Evolutionary conservation across 495 filamentous ascomycete species (phyloP).

Genomic region (Hyphodiscus hymeniophilus): DNA sequence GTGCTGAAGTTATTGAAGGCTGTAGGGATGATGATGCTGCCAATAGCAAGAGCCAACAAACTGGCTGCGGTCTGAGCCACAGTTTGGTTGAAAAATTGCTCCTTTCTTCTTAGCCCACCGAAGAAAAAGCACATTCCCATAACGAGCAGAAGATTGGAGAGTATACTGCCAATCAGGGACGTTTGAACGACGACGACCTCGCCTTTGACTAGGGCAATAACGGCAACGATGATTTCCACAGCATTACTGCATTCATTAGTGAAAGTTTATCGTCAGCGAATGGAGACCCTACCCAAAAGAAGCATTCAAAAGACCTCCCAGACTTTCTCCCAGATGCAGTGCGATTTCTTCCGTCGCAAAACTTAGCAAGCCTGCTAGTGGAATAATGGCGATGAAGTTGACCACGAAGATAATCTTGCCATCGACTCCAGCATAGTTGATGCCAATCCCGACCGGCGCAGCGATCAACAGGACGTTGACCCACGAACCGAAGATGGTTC

Average conservation of each 20-base stretch:
- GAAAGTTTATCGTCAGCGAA: neutral
- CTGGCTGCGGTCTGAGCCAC: slow-evolving; percentile 90
- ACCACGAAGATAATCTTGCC: slow-evolving; percentile 58
- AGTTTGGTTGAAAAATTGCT: slow-evolving; percentile 87
- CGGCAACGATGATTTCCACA: slow-evolving; percentile 84
- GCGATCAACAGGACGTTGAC: slow-evolving; percentile 77
- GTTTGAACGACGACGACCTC: slow-evolving; percentile 87
- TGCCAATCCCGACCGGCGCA: slow-evolving; percentile 68
- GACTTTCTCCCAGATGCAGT: slow-evolving; percentile 71
- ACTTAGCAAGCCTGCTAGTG: slow-evolving; percentile 79
- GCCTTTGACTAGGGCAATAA: slow-evolving; percentile 65
- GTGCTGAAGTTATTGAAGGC: slow-evolving; percentile 55
- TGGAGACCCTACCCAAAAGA: slow-evolving; percentile 61
- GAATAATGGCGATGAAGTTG: slow-evolving; percentile 86
- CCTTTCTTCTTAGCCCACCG: slow-evolving; percentile 67
- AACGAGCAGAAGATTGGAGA: slow-evolving; percentile 87
- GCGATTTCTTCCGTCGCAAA: slow-evolving; percentile 90
- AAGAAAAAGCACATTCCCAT: slow-evolving; percentile 92
- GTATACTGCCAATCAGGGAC: slow-evolving; percentile 81
- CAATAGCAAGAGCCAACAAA: slow-evolving; percentile 71
- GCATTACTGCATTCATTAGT: slow-evolving; percentile 54
- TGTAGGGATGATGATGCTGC: slow-evolving; percentile 78
- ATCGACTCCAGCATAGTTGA: slow-evolving; percentile 52
- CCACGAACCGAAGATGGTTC: slow-evolving; percentile 70
- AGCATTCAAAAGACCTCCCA: slow-evolving; percentile 82